Evolutionary conservation across 495 filamentous ascomycete genomes (phyloP).

Genomic region (Cudoniella acicularis): DNA sequence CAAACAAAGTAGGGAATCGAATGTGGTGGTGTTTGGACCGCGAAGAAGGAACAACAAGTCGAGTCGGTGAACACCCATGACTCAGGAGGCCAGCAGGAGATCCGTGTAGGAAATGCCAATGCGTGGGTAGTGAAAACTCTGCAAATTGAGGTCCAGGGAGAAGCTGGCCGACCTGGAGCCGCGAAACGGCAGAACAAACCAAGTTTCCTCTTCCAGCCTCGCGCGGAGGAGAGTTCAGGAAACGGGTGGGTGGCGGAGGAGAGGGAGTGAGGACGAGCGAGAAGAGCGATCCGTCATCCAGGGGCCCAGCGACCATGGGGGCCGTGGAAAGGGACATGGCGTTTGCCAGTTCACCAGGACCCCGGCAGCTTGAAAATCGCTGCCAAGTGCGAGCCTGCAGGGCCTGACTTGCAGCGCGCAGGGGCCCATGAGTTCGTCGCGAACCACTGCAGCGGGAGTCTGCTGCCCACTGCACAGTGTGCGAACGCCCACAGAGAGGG

Average conservation of each 20-base stretch:
- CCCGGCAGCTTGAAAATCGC: not conserved
- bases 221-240: not conserved
- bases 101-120: not conserved
- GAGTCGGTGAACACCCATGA: constrained; percentile 13
- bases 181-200: constrained; percentile 15
- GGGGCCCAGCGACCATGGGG: not conserved
- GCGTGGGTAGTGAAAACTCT: constrained; percentile 21
- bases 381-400: no score
- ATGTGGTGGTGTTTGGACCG: constrained; percentile 7
- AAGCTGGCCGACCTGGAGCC: constrained; percentile 15
- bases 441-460: constrained; percentile 5
- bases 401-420: no score
- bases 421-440: no score
- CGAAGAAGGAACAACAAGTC: constrained; percentile 1
- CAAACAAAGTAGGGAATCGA: constrained; percentile 4
- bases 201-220: not conserved
- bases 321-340: not conserved
- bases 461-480: no score
- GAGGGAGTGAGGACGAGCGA: no score
- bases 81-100: constrained; percentile 1
- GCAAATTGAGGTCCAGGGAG: constrained; percentile 22
- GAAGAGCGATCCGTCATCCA: no score
- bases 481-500: not conserved
- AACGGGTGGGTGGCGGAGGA: not conserved
- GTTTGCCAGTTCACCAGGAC: not conserved